phyloP scores from a whole-genome alignment of 352 stramenopile genomes.

The Blastocystis sp. region DNA sequence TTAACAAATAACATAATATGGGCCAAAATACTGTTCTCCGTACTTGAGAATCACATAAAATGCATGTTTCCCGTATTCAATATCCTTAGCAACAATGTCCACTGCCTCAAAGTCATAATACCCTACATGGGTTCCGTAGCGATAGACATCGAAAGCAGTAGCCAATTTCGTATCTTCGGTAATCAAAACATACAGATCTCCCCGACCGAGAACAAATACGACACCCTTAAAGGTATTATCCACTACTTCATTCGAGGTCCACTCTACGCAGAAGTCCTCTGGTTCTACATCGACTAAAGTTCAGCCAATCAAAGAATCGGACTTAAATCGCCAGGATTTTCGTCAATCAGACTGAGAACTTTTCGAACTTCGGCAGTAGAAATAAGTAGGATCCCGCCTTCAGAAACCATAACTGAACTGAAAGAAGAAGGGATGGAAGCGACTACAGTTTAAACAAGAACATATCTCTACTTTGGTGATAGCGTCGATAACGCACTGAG shows the following conservation, averaged over 20 bases:
- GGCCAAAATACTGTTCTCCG: background rate
- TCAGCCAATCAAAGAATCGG: too few species aligned
- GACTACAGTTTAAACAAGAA: background rate
- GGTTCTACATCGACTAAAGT: too few species aligned
- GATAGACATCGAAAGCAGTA: background rate
- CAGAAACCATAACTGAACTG: background rate
- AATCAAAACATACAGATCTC: background rate
- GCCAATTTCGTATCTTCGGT: background rate
- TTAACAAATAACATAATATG: background rate
- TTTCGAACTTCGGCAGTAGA: background rate
- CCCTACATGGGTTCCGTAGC: background rate
- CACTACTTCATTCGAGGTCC: background rate
- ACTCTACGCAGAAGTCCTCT: background rate
- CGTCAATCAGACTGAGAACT: background rate
- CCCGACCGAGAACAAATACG: background rate
- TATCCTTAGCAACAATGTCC: background rate
- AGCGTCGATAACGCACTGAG: constrained; percentile 19
- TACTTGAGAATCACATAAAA: background rate
- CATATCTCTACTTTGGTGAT: background rate
- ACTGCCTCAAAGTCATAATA: background rate
- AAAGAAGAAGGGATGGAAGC: background rate
- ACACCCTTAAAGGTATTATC: background rate
- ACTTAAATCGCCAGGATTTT: background rate
- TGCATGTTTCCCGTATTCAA: background rate
- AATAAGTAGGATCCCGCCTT: background rate